Evolutionary conservation across 345 rosid species (phyloP).

Genomic region (Pugionium dolabratum): DNA sequence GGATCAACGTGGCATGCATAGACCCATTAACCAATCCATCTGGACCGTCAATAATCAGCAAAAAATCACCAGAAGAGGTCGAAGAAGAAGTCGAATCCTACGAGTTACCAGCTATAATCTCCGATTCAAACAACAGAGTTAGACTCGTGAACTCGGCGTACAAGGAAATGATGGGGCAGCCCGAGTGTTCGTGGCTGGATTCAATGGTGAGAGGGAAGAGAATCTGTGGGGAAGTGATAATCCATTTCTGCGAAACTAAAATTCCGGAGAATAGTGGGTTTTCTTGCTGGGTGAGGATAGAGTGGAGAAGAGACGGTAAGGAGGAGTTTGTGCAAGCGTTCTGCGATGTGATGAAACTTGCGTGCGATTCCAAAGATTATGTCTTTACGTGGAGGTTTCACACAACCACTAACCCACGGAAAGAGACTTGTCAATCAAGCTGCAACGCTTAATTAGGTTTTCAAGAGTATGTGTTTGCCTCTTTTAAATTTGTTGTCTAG

Average conservation of each 20-base stretch:
- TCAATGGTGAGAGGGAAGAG: constrained; percentile 60
- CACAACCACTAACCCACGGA: constrained; percentile 29
- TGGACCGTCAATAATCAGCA: constrained; percentile 26
- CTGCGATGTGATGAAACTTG: constrained; percentile 66
- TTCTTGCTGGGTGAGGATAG: constrained; percentile 89
- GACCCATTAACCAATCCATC: constrained; percentile 29
- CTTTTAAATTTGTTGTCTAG: neutral
- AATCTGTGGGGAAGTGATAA: constrained; percentile 81
- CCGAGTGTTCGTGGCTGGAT: constrained; percentile 90
- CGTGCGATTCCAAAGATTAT: constrained; percentile 70
- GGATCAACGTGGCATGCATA: constrained; percentile 65
- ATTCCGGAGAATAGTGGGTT: constrained; percentile 55
- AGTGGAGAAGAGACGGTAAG: constrained; percentile 66
- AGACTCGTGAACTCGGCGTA: constrained; percentile 86
- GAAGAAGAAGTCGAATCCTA: constrained; percentile 82
- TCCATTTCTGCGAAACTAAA: constrained; percentile 47
- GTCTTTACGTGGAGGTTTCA: constrained; percentile 80
- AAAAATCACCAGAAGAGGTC: constrained; percentile 59
- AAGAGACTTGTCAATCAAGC: constrained; percentile 41
- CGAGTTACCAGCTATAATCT: constrained; percentile 63
- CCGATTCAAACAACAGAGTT: constrained; percentile 77
- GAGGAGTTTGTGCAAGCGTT: constrained; percentile 55
- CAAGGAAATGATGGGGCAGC: constrained; percentile 96
- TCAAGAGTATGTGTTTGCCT: constrained; percentile 1
- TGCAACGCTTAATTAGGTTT: constrained; percentile 36